A percentile compares a stretch with the other conserved stretches of the same genome.
phyloP scores from a whole-genome alignment of 345 rosid genomes.

The Heritiera fomes region DNA sequence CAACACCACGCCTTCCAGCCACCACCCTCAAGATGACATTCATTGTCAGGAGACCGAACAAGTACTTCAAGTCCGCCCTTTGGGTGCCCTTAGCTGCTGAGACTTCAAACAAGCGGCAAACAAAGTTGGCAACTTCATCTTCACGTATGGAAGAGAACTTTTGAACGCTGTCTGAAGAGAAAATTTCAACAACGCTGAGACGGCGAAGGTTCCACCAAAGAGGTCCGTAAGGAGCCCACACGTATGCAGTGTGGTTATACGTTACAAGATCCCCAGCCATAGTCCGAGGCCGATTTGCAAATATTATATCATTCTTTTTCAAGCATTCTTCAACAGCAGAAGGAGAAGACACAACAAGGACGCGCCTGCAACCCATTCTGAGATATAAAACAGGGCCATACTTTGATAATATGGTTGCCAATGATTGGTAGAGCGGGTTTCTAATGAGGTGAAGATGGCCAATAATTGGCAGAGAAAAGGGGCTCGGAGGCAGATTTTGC shows the following conservation, averaged over 20 bases:
- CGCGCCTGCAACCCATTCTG: conserved; percentile 33
- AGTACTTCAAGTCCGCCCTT: conserved; percentile 32
- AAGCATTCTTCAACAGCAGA: conserved; percentile 49
- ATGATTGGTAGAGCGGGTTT: conserved; percentile 35
- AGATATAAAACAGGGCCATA: conserved; percentile 49
- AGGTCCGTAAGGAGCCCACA: conserved; percentile 47
- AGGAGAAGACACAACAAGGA: conserved; percentile 49
- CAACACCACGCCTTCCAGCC: conserved; percentile 29
- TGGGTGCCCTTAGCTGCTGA: not conserved
- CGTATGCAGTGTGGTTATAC: conserved; percentile 33
- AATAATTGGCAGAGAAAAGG: conserved; percentile 46
- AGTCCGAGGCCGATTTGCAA: conserved; percentile 52
- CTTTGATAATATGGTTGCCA: conserved; percentile 28
- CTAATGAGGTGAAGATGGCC: conserved; percentile 53
- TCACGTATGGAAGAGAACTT: conserved; percentile 26
- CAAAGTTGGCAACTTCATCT: conserved; percentile 33
- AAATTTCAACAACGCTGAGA: conserved; percentile 40
- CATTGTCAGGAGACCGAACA: conserved; percentile 23
- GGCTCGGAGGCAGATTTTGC: conserved; percentile 42
- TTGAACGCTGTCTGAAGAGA: conserved; percentile 37
- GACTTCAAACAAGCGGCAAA: conserved; percentile 27
- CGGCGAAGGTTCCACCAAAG: conserved; percentile 57
- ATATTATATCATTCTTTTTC: conserved; percentile 46
- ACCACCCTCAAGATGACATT: conserved; percentile 39
- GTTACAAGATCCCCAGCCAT: conserved; percentile 41